These are phyloP conservation scores for Boletus tomentosulus DNA, from an alignment of 768 basidiomycete genomes.

Conservation along the genomic window DNA sequence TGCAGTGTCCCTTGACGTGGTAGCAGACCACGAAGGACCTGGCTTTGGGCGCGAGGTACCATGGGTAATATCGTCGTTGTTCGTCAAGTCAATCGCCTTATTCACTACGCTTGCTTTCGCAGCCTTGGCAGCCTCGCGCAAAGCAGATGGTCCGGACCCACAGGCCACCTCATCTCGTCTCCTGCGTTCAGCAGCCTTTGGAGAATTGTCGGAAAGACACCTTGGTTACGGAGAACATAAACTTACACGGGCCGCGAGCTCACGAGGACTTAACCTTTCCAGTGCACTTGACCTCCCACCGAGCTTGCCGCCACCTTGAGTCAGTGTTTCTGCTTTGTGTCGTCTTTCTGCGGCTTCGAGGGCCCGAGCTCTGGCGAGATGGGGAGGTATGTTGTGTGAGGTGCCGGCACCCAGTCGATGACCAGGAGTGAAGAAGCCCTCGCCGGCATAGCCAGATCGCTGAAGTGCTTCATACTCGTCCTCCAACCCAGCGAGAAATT, in stretches of 20 bases:
- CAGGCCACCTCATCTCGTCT: slow-evolving; percentile 72
- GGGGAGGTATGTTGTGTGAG: slow-evolving; percentile 64
- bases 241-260: slow-evolving; percentile 55
- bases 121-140: slow-evolving; percentile 66
- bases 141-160: slow-evolving; percentile 52
- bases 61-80: slow-evolving; percentile 18
- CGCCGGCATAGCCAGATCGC: slow-evolving; percentile 80
- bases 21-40: slow-evolving; percentile 6
- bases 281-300: slow-evolving; percentile 46
- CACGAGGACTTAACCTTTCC: slow-evolving; percentile 53
- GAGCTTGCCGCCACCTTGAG: slow-evolving; percentile 55
- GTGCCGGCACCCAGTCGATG: slow-evolving; percentile 60
- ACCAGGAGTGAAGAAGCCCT: slow-evolving; percentile 85
- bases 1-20: background rate
- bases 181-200: slow-evolving; percentile 83
- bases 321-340: slow-evolving; percentile 37
- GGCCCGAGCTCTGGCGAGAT: slow-evolving; percentile 62
- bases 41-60: slow-evolving; percentile 31
- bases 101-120: slow-evolving; percentile 59
- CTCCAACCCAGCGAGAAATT: slow-evolving; percentile 65
- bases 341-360: slow-evolving; percentile 81
- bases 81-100: slow-evolving; percentile 58
- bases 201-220: slow-evolving; percentile 1
- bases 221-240: slow-evolving; percentile 36
- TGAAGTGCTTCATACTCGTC: slow-evolving; percentile 82